Percentiles rank a stretch among this genome's conserved stretches.
Conservation (phyloP, 2,329 filamentous ascomycete species). For the Nemania sp. region DNA sequence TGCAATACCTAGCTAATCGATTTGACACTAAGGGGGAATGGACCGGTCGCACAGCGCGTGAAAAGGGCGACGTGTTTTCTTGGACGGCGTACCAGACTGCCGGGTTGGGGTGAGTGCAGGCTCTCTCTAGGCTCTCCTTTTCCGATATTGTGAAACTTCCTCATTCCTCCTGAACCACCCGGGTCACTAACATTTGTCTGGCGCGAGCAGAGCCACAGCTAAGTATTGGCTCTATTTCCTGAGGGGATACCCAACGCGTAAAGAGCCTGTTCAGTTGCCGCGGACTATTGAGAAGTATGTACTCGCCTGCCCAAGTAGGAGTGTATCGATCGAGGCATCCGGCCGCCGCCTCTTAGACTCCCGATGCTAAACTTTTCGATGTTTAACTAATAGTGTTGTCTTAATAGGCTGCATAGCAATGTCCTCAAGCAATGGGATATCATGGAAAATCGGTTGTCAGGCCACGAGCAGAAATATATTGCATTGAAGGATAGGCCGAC, state of each 20-base stretch:
- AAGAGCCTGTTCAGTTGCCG: conserved; percentile 43
- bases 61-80: conserved; percentile 48
- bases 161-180: neutral
- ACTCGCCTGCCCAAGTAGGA: neutral
- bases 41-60: conserved; percentile 47
- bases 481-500: conserved; percentile 53
- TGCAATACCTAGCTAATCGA: conserved; percentile 53
- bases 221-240: conserved; percentile 55
- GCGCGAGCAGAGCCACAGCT: conserved; percentile 43
- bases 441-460: conserved; percentile 43
- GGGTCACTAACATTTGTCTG: conserved; percentile 2
- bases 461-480: conserved; percentile 49
- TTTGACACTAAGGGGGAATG: conserved; percentile 53
- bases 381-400: neutral
- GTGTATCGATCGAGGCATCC: neutral
- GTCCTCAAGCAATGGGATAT: conserved; percentile 48
- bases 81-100: conserved; percentile 55
- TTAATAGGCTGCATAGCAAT: conserved; percentile 45
- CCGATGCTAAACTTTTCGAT: neutral
- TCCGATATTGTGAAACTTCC: neutral
- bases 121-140: too few relatives aligned
- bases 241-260: conserved; percentile 46
- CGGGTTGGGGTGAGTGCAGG: conserved; percentile 48
- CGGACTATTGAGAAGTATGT: conserved; percentile 35
- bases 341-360: neutral